These are phyloP conservation scores for Pistacia integerrima DNA, from an alignment of 345 rosid genomes.

Conservation along the genomic window DNA sequence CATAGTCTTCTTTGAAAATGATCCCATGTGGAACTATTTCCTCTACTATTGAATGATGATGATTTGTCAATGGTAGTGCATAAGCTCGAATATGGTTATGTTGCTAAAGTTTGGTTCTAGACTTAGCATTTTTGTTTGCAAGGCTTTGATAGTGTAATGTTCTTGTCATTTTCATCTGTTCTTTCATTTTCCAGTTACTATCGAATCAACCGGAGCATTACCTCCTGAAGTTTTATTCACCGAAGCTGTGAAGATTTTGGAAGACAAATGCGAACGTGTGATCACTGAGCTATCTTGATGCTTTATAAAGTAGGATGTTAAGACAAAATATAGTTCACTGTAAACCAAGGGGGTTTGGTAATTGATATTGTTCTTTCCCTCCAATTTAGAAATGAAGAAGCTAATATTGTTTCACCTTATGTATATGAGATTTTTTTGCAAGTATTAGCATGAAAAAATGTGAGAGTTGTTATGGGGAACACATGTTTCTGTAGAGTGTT, in stretches of 20 bases:
- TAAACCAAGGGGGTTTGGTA: neutral
- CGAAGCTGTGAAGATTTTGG: slow-evolving; percentile 90
- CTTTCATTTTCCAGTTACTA: slow-evolving; percentile 55
- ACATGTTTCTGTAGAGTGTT: neutral
- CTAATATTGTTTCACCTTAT: neutral
- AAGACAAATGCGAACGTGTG: slow-evolving; percentile 77
- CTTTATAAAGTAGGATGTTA: neutral
- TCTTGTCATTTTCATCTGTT: slow-evolving; percentile 10
- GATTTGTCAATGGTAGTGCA: neutral
- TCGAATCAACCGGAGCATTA: slow-evolving; percentile 87
- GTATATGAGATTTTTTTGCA: neutral
- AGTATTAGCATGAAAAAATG: neutral
- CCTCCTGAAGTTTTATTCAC: slow-evolving; percentile 82
- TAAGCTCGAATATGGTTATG: neutral
- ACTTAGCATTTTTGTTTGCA: neutral
- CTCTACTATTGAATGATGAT: neutral
- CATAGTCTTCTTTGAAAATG: neutral
- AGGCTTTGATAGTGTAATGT: neutral
- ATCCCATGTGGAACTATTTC: neutral
- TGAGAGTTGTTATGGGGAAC: neutral
- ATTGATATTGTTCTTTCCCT: neutral
- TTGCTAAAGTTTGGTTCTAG: neutral
- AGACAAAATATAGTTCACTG: neutral
- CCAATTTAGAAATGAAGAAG: neutral
- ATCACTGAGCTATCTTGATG: slow-evolving; percentile 69